Evolutionary conservation across 1,284 basidiomycete species (phyloP).

Genomic region (Leucoagaricus sp.): DNA sequence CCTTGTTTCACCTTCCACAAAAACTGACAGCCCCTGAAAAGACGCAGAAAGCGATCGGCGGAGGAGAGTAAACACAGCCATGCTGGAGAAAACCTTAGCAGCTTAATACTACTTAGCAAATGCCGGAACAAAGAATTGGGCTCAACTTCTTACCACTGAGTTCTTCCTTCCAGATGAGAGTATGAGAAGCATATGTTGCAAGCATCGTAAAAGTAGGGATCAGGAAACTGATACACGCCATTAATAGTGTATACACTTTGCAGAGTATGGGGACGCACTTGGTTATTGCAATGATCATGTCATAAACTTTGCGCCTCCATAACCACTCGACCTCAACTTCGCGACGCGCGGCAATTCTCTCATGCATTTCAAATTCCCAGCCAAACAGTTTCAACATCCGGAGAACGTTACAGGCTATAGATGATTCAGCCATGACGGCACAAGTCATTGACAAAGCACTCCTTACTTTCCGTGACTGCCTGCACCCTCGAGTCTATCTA

Average conservation of each 20-base stretch:
- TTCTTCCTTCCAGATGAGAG: conserved; percentile 36
- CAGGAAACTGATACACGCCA: conserved; percentile 35
- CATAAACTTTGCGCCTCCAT: conserved; percentile 33
- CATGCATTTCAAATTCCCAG: conserved; percentile 61
- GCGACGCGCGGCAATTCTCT: conserved; percentile 48
- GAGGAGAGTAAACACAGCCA: conserved; percentile 26
- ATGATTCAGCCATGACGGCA: not conserved
- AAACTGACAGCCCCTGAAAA: conserved; percentile 12
- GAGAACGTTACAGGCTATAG: conserved; percentile 46
- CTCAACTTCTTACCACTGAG: conserved; percentile 24
- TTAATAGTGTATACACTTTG: conserved; percentile 7
- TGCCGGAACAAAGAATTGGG: not conserved
- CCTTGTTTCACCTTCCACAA: conserved; percentile 18
- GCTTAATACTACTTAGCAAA: conserved; percentile 19
- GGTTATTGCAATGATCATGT: conserved; percentile 18
- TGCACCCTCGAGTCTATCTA: conserved; percentile 43
- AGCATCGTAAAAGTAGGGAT: conserved; percentile 60
- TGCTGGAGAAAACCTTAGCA: conserved; percentile 37
- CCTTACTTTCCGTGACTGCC: conserved; percentile 48
- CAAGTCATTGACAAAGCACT: not conserved
- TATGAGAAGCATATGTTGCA: conserved; percentile 32
- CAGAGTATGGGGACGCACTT: conserved; percentile 42
- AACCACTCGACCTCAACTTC: conserved; percentile 57
- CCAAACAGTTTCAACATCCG: conserved; percentile 75
- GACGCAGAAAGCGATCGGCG: conserved; percentile 16